These are phyloP conservation scores for Gracilaria gracilis DNA, from an alignment of 23 red algal genomes.

Conservation along the genomic window DNA sequence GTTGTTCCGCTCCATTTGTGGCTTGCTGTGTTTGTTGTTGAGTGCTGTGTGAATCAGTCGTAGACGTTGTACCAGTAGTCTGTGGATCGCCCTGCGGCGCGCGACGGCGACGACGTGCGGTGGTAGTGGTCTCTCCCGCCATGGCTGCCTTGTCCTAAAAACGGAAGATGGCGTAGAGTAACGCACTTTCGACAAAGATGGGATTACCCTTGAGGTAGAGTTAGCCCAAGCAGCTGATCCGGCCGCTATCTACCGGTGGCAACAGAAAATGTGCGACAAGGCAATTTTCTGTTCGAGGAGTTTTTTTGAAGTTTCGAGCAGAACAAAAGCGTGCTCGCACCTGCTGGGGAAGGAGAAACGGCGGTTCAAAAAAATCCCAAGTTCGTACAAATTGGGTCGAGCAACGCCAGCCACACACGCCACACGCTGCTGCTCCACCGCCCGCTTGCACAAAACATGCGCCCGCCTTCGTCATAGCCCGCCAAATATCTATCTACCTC, in stretches of 20 bases:
- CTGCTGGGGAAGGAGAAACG: too few species aligned
- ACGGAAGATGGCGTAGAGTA: too few species aligned
- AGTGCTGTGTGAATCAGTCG: not conserved
- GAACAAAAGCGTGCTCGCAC: too few species aligned
- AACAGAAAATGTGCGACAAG: too few species aligned
- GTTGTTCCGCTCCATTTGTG: not conserved
- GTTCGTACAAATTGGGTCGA: not conserved
- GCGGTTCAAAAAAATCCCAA: not conserved
- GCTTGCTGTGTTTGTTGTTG: not conserved
- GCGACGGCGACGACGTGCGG: not conserved
- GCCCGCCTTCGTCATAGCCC: not conserved
- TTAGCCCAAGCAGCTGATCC: too few species aligned
- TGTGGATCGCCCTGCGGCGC: not conserved
- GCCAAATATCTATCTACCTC: not conserved
- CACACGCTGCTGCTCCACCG: not conserved
- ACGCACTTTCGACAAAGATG: not conserved
- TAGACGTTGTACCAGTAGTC: not conserved
- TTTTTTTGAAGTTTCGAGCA: too few species aligned
- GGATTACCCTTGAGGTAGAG: too few species aligned
- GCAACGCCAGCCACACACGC: slow-evolving; percentile 1
- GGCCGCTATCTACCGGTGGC: too few species aligned
- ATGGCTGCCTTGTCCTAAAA: not conserved
- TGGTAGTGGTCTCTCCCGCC: not conserved
- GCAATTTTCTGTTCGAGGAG: too few species aligned
- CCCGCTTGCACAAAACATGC: not conserved